Evolutionary conservation across 441 rosid genomes (phyloP).

Genomic region (Raphanus hybrid): DNA sequence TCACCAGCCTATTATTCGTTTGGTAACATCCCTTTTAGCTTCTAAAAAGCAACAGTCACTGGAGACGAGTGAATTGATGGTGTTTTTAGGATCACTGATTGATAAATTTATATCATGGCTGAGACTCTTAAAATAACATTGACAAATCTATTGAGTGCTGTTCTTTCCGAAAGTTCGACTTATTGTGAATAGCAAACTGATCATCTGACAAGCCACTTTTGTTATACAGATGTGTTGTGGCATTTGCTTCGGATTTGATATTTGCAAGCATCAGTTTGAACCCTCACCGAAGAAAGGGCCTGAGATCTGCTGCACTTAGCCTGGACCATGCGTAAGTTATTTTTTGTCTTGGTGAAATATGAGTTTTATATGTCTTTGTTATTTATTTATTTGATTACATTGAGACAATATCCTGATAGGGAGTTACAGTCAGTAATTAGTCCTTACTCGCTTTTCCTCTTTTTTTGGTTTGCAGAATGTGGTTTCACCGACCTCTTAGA

Average conservation of each 20-base stretch:
- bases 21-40: slow-evolving; percentile 7
- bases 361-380: slow-evolving; percentile 2
- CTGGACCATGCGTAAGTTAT: slow-evolving; percentile 92
- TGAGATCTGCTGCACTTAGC: slow-evolving; percentile 67
- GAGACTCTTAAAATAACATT: slow-evolving; percentile 16
- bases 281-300: slow-evolving; percentile 81
- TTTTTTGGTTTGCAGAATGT: slow-evolving; percentile 63
- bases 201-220: slow-evolving; percentile 10
- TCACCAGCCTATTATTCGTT: neutral
- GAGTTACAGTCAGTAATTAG: neutral
- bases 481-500: slow-evolving; percentile 84
- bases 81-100: slow-evolving; percentile 13
- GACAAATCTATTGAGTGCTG: neutral
- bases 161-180: slow-evolving; percentile 8
- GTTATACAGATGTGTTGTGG: slow-evolving; percentile 85
- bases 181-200: slow-evolving; percentile 13
- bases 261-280: slow-evolving; percentile 79
- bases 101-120: slow-evolving; percentile 10
- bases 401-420: slow-evolving; percentile 1
- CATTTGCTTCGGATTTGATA: slow-evolving; percentile 87
- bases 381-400: neutral
- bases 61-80: slow-evolving; percentile 10
- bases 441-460: slow-evolving; percentile 3
- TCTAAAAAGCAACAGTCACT: neutral
- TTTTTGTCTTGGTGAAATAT: slow-evolving; percentile 15